Percentiles rank a stretch among this genome's conserved stretches.
These are phyloP conservation scores for Cyclanthera cordifolia DNA, from an alignment of 306 rosid species.

Conservation along the genomic window DNA sequence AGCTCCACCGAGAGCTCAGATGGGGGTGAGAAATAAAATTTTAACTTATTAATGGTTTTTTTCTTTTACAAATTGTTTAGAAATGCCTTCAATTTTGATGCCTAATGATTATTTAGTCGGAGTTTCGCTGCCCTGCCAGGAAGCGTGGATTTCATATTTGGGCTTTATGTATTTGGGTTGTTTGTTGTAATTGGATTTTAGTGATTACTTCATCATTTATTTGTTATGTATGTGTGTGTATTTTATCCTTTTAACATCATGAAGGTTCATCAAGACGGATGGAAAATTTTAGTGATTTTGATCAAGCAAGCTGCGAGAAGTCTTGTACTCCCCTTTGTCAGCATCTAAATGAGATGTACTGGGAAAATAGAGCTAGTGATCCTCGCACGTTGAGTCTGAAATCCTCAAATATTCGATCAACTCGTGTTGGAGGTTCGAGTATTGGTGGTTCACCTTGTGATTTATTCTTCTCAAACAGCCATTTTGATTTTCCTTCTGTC, in stretches of 20 bases:
- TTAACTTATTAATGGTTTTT: neutral
- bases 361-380: conserved; percentile 44
- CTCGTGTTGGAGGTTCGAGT: conserved; percentile 27
- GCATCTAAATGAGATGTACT: conserved; percentile 34
- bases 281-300: conserved; percentile 62
- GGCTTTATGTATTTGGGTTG: no score
- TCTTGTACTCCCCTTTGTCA: conserved; percentile 29
- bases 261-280: conserved; percentile 83
- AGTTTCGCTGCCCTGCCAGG: no score
- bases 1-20: conserved; percentile 91
- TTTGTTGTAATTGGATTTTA: no score
- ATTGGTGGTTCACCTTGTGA: conserved; percentile 22
- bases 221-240: neutral
- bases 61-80: neutral
- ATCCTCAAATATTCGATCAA: conserved; percentile 22
- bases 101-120: no score
- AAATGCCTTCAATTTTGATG: no score
- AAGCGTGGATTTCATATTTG: no score
- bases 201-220: no score
- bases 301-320: conserved; percentile 41
- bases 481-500: conserved; percentile 5
- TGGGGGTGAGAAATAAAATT: conserved; percentile 38
- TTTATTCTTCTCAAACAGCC: conserved; percentile 21
- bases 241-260: neutral
- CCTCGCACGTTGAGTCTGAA: conserved; percentile 23